Evolutionary conservation across 75 land plant species (phyloP), one percentile per base, ranked within the genome.

Genomic region (Picea sitchensis): DNA sequence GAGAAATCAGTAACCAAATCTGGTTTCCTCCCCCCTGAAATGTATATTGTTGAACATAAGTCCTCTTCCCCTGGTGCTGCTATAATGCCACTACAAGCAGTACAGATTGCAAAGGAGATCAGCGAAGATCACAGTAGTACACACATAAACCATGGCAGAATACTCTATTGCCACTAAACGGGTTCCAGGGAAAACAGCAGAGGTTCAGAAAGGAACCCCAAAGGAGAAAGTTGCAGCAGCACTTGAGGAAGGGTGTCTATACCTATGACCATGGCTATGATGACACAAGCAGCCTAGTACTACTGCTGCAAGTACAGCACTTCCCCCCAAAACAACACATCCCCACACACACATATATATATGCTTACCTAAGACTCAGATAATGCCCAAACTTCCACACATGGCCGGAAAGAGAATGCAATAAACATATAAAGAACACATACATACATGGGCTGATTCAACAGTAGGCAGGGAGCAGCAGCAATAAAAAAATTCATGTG

Each of bases 31-130:
- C 56, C 44, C 3, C 20, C 20, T 41, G n/a, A n/a, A 71, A 44
- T 71, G 23, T 71, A n/a, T 8, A 18, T 44, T 12, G 38, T 6
- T 20, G 7, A 38, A n/a, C 44, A 20, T 38, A 13, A 44, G 36
- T 71, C 36, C n/a, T 41, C 51, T 44, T 38, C 54, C 54, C 38
- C 73, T n/a, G n/a, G n/a, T 56, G 26, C 36, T 44, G 54, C 74
- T 67, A 67, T 67, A 67, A 67, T 67, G 71, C 71, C 34, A 17
- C 34, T 32, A 13, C 20, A 5, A 67, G 41, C 71, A 34, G 71
- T 67, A 67, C 71, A 67, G 71, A 67, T 67, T 17, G 71, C 12
- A 38, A 18, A 71, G 51, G 23, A 71, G 47, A 71, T 71, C 74
- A 8, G 56, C 2, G 23, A 71, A 71, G 74, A 71, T 71, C 30